A percentile compares a stretch with the other conserved stretches of the same genome.
These are phyloP conservation scores for Amylostereum areolatum DNA, from an alignment of 1,284 basidiomycete species.

Conservation along the genomic window DNA sequence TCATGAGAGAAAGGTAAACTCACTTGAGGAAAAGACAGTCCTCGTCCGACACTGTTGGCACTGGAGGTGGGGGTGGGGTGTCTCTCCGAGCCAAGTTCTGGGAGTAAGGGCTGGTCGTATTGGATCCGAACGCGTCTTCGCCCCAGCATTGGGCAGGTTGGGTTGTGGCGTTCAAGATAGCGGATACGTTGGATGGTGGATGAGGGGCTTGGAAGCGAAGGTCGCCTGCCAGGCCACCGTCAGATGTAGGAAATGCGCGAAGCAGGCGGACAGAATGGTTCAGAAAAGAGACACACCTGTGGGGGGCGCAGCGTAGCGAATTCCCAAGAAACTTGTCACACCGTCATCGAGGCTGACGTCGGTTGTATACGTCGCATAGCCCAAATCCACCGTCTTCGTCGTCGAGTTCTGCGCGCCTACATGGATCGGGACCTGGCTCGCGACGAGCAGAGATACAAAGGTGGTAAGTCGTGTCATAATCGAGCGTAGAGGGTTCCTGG, in stretches of 20 bases:
- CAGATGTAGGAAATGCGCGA: background rate
- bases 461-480: no score
- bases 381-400: background rate
- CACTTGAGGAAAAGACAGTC: slow-evolving; percentile 39
- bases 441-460: no score
- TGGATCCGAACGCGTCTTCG: background rate
- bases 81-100: background rate
- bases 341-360: background rate
- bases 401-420: no score
- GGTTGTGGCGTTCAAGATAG: slow-evolving; percentile 6
- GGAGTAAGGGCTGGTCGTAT: no score
- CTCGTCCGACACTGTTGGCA: slow-evolving; percentile 16
- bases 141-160: slow-evolving; percentile 6
- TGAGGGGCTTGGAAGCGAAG: slow-evolving; percentile 8
- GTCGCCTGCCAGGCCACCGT: background rate
- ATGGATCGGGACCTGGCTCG: no score
- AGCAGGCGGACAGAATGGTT: background rate
- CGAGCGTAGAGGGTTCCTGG: no score
- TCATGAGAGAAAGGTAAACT: background rate
- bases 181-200: slow-evolving; percentile 3
- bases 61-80: background rate
- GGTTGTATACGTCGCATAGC: background rate
- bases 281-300: slow-evolving; percentile 1
- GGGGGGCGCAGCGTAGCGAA: slow-evolving; percentile 10
- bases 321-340: slow-evolving; percentile 8